Percentiles rank a stretch among this genome's conserved stretches.
Conservation (phyloP, 148 eudicot genomes). For the Beta vulgaris region DNA sequence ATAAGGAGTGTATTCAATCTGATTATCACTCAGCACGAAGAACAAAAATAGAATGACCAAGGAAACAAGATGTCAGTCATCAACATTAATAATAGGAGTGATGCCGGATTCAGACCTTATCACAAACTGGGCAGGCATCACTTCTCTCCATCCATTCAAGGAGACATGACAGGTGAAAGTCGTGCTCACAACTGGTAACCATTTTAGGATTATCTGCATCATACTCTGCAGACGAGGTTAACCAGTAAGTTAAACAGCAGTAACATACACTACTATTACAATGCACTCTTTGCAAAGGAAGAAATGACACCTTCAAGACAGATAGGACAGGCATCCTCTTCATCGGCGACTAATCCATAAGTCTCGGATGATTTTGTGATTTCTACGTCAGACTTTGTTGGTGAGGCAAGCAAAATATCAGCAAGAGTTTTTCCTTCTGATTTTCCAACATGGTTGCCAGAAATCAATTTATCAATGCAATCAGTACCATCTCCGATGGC, state of each 20-base stretch:
- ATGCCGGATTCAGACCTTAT: constrained; percentile 52
- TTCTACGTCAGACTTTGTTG: constrained; percentile 56
- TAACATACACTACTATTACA: not conserved
- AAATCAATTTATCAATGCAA: constrained; percentile 27
- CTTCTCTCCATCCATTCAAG: constrained; percentile 99
- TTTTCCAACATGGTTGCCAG: constrained; percentile 32
- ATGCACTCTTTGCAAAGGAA: not conserved
- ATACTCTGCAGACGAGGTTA: constrained; percentile 50
- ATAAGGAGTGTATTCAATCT: not conserved
- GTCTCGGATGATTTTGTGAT: constrained; percentile 35
- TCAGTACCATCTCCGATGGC: constrained; percentile 30
- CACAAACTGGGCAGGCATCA: constrained; percentile 81
- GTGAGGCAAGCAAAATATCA: constrained; percentile 52
- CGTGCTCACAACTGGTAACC: constrained; percentile 72
- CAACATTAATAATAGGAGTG: not conserved
- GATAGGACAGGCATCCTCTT: constrained; percentile 85
- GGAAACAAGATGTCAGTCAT: not conserved
- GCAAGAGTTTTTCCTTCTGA: constrained; percentile 39
- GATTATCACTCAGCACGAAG: not conserved
- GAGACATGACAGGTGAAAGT: constrained; percentile 88
- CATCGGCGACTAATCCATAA: constrained; percentile 41
- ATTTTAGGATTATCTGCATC: constrained; percentile 74
- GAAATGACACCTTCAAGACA: constrained; percentile 75
- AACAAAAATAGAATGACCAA: not conserved
- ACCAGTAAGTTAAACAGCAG: not conserved